Evolutionary conservation across 2,329 filamentous ascomycete species (phyloP).

Genomic region (Apiospora kogelbergensis): DNA sequence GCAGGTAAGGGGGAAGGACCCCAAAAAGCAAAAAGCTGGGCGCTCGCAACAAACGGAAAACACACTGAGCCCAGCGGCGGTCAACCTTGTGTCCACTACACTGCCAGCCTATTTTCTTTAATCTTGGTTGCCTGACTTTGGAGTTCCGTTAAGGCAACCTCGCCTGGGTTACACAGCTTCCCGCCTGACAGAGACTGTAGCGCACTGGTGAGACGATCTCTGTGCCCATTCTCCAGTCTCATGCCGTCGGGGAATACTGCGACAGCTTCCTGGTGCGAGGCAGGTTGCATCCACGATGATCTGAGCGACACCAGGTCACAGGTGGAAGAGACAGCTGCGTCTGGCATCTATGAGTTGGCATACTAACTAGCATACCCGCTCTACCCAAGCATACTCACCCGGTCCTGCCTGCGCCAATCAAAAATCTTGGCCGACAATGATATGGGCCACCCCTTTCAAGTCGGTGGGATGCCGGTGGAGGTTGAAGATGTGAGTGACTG

Average conservation of each 20-base stretch:
- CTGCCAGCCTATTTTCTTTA: not conserved
- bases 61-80: not conserved
- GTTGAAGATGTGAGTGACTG: constrained; percentile 2
- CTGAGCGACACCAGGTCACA: not conserved
- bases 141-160: constrained; percentile 2
- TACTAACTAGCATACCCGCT: constrained; percentile 5
- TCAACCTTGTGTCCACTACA: not conserved
- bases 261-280: not conserved
- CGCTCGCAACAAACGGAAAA: not conserved
- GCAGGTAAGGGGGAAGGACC: not conserved
- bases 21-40: not conserved
- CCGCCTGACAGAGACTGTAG: not conserved
- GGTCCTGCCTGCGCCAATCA: not conserved
- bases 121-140: not conserved
- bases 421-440: not conserved
- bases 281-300: not conserved
- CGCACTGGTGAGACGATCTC: not conserved
- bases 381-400: not conserved
- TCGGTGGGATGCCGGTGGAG: not conserved
- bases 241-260: not conserved
- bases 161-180: not conserved
- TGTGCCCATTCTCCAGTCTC: not conserved
- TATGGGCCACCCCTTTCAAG: constrained; percentile 2
- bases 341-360: constrained; percentile 5
- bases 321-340: not conserved